A percentile compares a stretch with the other conserved stretches of the same genome.
phyloP scores from a whole-genome alignment of 306 rosid species.

The cucumber (Cucumis sativus) region Cucumber_9930_V3 NC_026657.2:29000501-29001000 shows the following conservation, averaged over 20 bases:
- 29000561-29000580: neutral
- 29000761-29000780: neutral
- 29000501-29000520: neutral
- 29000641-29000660: neutral
- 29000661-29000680: neutral
- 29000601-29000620: neutral
- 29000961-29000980: neutral
- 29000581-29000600: neutral
- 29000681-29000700: neutral
- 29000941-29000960: conserved; percentile 10
- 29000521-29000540: neutral
- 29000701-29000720: neutral
- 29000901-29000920: conserved; percentile 22
- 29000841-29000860: conserved; percentile 1
- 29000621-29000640: neutral
- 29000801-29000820: neutral
- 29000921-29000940: conserved; percentile 23
- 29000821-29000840: neutral
- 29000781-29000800: neutral
- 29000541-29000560: neutral
- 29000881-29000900: conserved; percentile 19
- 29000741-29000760: neutral
- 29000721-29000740: neutral
- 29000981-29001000: neutral
- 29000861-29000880: conserved; percentile 25